Evolutionary conservation across 2,329 filamentous ascomycete species (phyloP), one percentile per base, ranked within the genome.

Genomic region (Arthrobotrys megalospora): DNA sequence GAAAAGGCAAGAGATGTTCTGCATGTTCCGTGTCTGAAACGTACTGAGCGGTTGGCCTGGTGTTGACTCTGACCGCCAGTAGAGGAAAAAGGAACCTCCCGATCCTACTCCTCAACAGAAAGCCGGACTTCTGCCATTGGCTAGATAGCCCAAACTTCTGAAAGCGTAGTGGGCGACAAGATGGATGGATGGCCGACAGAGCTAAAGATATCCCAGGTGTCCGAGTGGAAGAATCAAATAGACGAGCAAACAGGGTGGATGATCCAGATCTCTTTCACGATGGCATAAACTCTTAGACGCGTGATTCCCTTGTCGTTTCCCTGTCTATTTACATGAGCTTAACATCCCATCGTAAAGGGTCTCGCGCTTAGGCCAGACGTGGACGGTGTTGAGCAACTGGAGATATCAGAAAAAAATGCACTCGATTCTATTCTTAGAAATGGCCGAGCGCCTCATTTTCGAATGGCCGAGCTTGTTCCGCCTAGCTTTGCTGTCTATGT

Each of bases 291-390:
- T 75, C 70, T 75, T 75, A 75, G 36, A 77, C 73, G 73, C 73
- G 73, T 77, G 73, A 77, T 77, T 77, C 73, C 73, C 73, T 77
- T 77, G 73, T 77, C 73, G 67, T 70, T 77, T 76, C 73, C 73
- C 73, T 77, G 73, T 63, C 45, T 47, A 32, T 48, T 52, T 58
- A n/a, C 58, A 34, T 36, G 66, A 70, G 66, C 50, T 66, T 70
- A 67, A 70, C 65, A 53, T 47, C 28, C 47, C 60, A 71, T 77
- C 66, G 62, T 53, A 63, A 71, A 77, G 60, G 71, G 66, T 62
- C 66, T 68, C 73, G 73, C 73, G 73, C 73, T 77, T 77, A 77
- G 73, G 50, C 60, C 66, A 67, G 66, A 71, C 73, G 48, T 66
- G 60, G 55, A 45, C 58, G 21, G 58, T 70, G 38, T 70, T 67